Percentiles rank a stretch among this genome's conserved stretches.
Evolutionary conservation across 2,329 filamentous ascomycete species (phyloP).

Genomic region (Aspergillus sp.): DNA sequence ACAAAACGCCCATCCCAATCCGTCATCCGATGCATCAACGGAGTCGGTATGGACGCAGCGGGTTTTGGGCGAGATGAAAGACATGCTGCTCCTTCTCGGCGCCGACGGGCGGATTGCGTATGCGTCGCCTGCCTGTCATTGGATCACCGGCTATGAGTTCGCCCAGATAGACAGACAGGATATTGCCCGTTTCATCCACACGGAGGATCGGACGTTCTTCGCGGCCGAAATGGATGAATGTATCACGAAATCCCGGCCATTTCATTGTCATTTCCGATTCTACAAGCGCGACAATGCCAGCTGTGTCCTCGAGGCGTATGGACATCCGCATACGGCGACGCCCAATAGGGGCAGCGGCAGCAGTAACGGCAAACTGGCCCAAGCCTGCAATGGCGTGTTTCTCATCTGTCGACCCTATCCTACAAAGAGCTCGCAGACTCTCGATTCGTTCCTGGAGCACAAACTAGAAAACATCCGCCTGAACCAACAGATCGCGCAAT

Average conservation of each 20-base stretch:
- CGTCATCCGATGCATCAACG: background rate
- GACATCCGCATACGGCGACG: conserved; percentile 81
- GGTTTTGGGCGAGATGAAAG: conserved; percentile 84
- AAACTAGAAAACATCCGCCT: conserved; percentile 94
- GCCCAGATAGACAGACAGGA: conserved; percentile 72
- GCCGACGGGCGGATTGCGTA: conserved; percentile 81
- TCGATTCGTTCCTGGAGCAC: conserved; percentile 93
- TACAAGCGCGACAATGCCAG: conserved; percentile 71
- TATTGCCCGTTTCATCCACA: conserved; percentile 79
- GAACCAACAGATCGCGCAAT: conserved; percentile 76
- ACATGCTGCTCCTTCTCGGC: conserved; percentile 84
- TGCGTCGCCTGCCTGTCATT: conserved; percentile 74
- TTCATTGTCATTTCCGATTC: conserved; percentile 86
- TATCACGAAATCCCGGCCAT: conserved; percentile 73
- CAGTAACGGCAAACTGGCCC: conserved; percentile 63
- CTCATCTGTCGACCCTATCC: conserved; percentile 91
- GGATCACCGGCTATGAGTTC: conserved; percentile 72
- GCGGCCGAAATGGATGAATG: conserved; percentile 86
- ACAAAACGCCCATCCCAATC: background rate
- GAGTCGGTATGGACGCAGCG: conserved; percentile 80
- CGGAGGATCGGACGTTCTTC: conserved; percentile 80
- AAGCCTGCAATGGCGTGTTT: conserved; percentile 83
- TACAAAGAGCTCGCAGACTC: conserved; percentile 77
- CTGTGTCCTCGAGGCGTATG: conserved; percentile 84
- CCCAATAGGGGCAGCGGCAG: conserved; percentile 43